Percentiles rank a stretch among this genome's conserved stretches.
Conservation (phyloP, 1,284 basidiomycete species). For the Microstroma glucosiphilum region DNA sequence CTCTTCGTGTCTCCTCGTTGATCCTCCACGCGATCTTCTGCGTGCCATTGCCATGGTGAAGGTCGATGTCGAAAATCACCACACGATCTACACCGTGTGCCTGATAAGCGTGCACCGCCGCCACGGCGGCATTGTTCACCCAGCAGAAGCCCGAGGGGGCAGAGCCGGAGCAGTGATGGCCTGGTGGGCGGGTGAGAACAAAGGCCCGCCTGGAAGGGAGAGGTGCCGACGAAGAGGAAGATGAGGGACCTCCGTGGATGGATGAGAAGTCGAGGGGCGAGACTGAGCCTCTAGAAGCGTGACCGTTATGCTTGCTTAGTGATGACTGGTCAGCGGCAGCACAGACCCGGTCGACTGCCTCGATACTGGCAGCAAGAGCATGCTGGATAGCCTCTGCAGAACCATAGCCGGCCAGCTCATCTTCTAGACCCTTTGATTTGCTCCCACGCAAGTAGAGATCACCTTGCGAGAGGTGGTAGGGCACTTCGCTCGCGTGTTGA, state of each 20-base stretch:
- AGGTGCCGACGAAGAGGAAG: not conserved
- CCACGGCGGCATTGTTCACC: constrained; percentile 86
- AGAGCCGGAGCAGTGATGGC: constrained; percentile 47
- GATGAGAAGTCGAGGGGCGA: not conserved
- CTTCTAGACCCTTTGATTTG: not conserved
- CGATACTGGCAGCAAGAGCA: constrained; percentile 39
- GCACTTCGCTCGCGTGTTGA: constrained; percentile 38
- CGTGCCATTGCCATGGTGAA: constrained; percentile 86
- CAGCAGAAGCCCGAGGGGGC: constrained; percentile 77
- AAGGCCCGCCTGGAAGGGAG: constrained; percentile 37
- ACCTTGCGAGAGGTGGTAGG: constrained; percentile 38
- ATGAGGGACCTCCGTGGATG: not conserved
- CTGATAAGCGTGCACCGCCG: constrained; percentile 83
- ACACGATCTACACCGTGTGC: constrained; percentile 71
- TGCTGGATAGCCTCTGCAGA: constrained; percentile 43
- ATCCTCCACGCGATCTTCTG: constrained; percentile 85
- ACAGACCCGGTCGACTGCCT: constrained; percentile 44
- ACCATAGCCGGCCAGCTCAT: constrained; percentile 21
- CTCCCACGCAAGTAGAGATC: constrained; percentile 43
- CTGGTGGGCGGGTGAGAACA: constrained; percentile 47
- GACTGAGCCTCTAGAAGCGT: not conserved
- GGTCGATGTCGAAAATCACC: constrained; percentile 85
- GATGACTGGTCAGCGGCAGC: constrained; percentile 11
- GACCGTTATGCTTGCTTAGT: not conserved
- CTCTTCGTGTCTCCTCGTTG: constrained; percentile 67